Conservation (phyloP, 208 protist genomes). For the Wallacemonas collosoma region DNA sequence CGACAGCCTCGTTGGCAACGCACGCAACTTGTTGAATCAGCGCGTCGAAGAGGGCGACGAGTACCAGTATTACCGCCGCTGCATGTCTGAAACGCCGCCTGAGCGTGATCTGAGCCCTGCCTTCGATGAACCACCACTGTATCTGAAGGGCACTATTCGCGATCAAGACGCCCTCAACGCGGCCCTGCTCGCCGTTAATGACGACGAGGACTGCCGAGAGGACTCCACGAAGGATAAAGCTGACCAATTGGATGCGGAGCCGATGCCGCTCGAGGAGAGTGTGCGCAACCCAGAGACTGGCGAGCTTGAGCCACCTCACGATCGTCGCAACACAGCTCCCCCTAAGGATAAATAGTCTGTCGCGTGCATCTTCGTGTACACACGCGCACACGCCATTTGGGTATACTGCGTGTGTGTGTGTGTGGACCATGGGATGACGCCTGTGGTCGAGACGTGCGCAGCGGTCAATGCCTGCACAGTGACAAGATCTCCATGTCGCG, state of each 20-base stretch:
- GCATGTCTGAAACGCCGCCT: conserved; percentile 40
- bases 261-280: too few relatives aligned
- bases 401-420: too few relatives aligned
- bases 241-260: background rate
- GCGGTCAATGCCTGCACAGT: too few relatives aligned
- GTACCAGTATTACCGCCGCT: conserved; percentile 51
- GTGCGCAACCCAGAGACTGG: background rate
- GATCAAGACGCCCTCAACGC: conserved; percentile 24
- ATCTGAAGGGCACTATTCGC: conserved; percentile 26
- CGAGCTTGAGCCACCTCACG: background rate
- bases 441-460: too few relatives aligned
- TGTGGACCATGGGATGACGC: too few relatives aligned
- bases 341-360: background rate
- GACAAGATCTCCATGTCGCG: too few relatives aligned
- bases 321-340: conserved; percentile 15
- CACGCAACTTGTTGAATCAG: conserved; percentile 34
- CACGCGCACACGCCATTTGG: too few relatives aligned
- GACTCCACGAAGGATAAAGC: background rate
- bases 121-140: conserved; percentile 43
- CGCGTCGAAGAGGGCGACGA: conserved; percentile 41
- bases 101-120: conserved; percentile 37
- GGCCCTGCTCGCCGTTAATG: background rate
- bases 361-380: too few relatives aligned
- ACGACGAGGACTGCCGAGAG: background rate
- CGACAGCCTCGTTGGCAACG: conserved; percentile 48